Conservation (phyloP, 2,329 filamentous ascomycete species). For the Atkinsonella texensis region DNA sequence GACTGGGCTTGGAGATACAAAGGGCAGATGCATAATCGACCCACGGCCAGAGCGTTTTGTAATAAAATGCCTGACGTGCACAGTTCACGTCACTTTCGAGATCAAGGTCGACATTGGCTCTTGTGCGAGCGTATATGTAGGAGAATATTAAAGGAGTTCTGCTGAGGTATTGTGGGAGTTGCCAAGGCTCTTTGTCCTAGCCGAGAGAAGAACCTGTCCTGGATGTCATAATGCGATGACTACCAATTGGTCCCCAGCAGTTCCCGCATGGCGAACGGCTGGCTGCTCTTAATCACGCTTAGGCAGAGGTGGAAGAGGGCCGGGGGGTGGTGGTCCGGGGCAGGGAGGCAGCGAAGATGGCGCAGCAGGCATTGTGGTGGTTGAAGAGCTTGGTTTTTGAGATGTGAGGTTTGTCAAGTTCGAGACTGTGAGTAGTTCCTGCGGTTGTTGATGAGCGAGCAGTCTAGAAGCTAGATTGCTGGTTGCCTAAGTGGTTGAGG, state of each 20-base stretch:
- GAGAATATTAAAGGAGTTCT: constrained; percentile 3
- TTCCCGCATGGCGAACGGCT: not conserved
- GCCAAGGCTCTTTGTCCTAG: not conserved
- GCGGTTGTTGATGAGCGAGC: too few species aligned
- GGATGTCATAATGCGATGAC: not conserved
- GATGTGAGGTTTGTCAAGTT: not conserved
- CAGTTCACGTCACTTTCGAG: not conserved
- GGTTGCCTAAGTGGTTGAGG: not conserved
- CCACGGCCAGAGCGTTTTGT: constrained; percentile 5
- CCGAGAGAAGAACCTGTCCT: not conserved
- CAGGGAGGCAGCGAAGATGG: constrained; percentile 55
- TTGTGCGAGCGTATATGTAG: constrained; percentile 1
- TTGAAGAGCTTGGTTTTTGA: constrained; percentile 7
- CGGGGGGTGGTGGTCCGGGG: constrained; percentile 52
- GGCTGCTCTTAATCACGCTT: constrained; percentile 37
- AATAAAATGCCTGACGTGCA: constrained; percentile 7
- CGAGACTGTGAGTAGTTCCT: too few species aligned
- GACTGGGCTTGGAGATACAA: constrained; percentile 4
- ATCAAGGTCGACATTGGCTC: not conserved
- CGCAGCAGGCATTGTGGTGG: constrained; percentile 40
- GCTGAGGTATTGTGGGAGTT: not conserved
- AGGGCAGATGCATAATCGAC: constrained; percentile 8
- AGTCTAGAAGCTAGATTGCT: not conserved
- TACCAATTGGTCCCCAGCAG: not conserved
- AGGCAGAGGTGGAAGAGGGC: constrained; percentile 53